Conservation (phyloP, 2,329 filamentous ascomycete species). For the Ilyonectria sp. region DNA sequence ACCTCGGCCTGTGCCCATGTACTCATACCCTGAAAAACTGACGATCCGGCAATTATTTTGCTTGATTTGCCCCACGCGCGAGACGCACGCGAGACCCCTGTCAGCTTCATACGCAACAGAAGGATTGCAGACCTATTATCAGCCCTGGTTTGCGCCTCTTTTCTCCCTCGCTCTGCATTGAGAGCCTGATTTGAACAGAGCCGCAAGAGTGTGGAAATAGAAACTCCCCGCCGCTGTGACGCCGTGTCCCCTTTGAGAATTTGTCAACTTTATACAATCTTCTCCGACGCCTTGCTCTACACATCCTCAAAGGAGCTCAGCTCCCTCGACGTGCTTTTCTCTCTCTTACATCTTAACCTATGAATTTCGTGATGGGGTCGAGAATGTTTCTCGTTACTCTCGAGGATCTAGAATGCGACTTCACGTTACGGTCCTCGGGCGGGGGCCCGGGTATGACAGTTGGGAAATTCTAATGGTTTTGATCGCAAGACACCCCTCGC, state of each 20-base stretch:
- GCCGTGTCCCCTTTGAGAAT: no score
- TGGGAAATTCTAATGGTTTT: not conserved
- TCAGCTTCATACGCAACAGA: not conserved
- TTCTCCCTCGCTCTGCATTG: not conserved
- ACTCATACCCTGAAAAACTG: not conserved
- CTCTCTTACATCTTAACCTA: no score
- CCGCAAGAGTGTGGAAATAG: not conserved
- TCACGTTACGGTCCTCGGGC: not conserved
- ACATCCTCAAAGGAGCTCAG: no score
- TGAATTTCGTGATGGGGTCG: no score
- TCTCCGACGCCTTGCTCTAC: no score
- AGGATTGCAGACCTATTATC: constrained; percentile 8
- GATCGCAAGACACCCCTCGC: not conserved
- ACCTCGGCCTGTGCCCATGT: no score
- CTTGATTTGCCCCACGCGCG: not conserved
- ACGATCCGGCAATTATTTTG: not conserved
- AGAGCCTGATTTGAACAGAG: constrained; percentile 15
- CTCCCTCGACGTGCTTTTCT: no score
- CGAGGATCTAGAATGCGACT: not conserved
- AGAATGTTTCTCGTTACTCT: no score
- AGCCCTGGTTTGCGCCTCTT: constrained; percentile 15
- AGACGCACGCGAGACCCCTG: not conserved
- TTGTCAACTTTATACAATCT: no score
- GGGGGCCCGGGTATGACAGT: no score
- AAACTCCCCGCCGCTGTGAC: no score